Conservation (phyloP, 2,329 filamentous ascomycete species). For the Fonsecaea monophora region DNA sequence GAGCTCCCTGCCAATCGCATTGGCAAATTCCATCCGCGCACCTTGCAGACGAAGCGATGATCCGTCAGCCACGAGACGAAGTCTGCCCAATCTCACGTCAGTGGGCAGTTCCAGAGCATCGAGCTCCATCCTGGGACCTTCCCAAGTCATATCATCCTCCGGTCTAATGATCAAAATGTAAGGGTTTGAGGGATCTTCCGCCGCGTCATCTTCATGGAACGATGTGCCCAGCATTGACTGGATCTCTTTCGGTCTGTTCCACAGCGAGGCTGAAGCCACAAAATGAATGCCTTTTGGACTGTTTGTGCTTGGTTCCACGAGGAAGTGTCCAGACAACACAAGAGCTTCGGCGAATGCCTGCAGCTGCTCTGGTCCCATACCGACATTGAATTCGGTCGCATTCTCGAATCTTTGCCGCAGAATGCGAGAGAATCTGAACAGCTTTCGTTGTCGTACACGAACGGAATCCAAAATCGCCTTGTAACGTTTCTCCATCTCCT, state of each 20-base stretch:
- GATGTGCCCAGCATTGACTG: slow-evolving; percentile 83
- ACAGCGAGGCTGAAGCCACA: slow-evolving; percentile 81
- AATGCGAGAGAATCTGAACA: slow-evolving; percentile 92
- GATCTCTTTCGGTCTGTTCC: slow-evolving; percentile 78
- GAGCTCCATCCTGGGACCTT: slow-evolving; percentile 75
- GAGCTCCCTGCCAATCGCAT: slow-evolving; percentile 80
- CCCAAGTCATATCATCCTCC: slow-evolving; percentile 80
- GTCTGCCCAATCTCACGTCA: slow-evolving; percentile 83
- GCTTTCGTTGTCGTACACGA: slow-evolving; percentile 90
- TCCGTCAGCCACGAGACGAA: slow-evolving; percentile 87
- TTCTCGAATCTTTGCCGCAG: slow-evolving; percentile 95
- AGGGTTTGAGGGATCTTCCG: slow-evolving; percentile 77
- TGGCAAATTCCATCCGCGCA: slow-evolving; percentile 78
- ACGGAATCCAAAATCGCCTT: slow-evolving; percentile 95
- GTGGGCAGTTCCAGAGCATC: slow-evolving; percentile 77
- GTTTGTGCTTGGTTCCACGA: slow-evolving; percentile 70
- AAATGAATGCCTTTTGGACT: slow-evolving; percentile 80
- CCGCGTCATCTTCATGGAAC: slow-evolving; percentile 70
- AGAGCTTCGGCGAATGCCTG: slow-evolving; percentile 81
- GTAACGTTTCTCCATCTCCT: slow-evolving; percentile 96
- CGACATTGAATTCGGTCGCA: slow-evolving; percentile 90
- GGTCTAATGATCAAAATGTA: slow-evolving; percentile 87
- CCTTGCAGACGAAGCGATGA: slow-evolving; percentile 78
- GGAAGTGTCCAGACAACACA: slow-evolving; percentile 81
- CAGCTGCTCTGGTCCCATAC: slow-evolving; percentile 71